Percentiles rank a stretch among this genome's conserved stretches.
Evolutionary conservation across 169 alveolate genomes (phyloP).

Genomic region (Plasmodium vinckei): DNA sequence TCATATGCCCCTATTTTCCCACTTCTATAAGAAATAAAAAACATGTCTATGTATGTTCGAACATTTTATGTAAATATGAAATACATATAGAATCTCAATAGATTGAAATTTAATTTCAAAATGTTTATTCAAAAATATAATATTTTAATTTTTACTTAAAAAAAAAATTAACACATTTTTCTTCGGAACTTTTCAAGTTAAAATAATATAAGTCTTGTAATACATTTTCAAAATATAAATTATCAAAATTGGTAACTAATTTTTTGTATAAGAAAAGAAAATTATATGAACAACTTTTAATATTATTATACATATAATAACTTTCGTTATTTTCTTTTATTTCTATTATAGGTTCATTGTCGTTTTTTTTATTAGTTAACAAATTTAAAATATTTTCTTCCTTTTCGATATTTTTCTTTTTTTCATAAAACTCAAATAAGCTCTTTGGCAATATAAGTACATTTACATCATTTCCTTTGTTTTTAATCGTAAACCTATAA

Average conservation of each 20-base stretch:
- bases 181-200: constrained; percentile 44
- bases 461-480: constrained; percentile 46
- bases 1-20: constrained; percentile 50
- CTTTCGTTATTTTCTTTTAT: constrained; percentile 50
- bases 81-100: no score
- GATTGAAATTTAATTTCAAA: no score
- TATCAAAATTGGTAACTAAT: constrained; percentile 27
- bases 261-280: constrained; percentile 54
- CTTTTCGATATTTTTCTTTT: constrained; percentile 32
- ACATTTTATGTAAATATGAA: neutral
- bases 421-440: constrained; percentile 35
- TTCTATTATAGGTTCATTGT: constrained; percentile 17
- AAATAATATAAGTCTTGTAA: constrained; percentile 56
- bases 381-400: constrained; percentile 69
- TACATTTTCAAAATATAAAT: constrained; percentile 59
- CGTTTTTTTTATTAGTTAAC: constrained; percentile 29
- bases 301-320: constrained; percentile 37
- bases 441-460: constrained; percentile 42
- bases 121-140: neutral
- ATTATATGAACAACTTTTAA: constrained; percentile 55
- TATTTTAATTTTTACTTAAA: constrained; percentile 23
- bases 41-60: neutral
- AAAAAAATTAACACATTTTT: constrained; percentile 27
- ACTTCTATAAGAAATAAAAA: constrained; percentile 26
- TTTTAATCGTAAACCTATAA: constrained; percentile 32